Percentiles rank a stretch among this genome's conserved stretches.
Evolutionary conservation across 352 stramenopile species (phyloP).

Genomic region (Phytophthora nicotianae): DNA sequence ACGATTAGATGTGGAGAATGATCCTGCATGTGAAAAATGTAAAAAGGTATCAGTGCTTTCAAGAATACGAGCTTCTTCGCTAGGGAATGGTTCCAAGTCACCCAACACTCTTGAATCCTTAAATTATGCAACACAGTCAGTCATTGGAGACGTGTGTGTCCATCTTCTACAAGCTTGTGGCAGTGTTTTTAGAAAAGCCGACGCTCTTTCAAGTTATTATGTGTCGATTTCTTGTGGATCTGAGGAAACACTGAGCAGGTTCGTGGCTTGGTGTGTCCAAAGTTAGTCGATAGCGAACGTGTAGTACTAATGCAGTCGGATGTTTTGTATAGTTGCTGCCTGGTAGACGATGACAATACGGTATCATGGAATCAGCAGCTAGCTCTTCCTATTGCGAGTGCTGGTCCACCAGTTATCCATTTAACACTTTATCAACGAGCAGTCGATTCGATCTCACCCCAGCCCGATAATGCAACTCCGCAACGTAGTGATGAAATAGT

Average conservation of each 20-base stretch:
- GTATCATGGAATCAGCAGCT: constrained; percentile 49
- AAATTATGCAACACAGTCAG: not conserved
- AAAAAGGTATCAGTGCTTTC: constrained; percentile 4
- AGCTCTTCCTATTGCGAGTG: constrained; percentile 18
- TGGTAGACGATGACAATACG: constrained; percentile 3
- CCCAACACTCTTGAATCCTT: not conserved
- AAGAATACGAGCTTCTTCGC: constrained; percentile 19
- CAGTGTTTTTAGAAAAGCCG: constrained; percentile 16
- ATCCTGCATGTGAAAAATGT: not conserved
- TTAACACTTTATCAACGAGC: constrained; percentile 26
- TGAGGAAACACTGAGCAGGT: constrained; percentile 21
- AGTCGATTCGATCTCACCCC: not conserved
- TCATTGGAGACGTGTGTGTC: constrained; percentile 34
- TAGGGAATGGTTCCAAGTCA: not conserved
- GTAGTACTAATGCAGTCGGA: not conserved
- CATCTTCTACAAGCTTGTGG: constrained; percentile 35
- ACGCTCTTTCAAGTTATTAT: constrained; percentile 19
- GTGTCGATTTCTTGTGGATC: constrained; percentile 14
- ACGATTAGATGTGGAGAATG: not conserved
- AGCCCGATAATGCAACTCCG: not conserved
- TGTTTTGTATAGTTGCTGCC: constrained; percentile 15
- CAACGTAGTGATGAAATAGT: constrained; percentile 12
- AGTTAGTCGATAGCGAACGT: not conserved
- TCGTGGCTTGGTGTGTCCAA: not conserved
- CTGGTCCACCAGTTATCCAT: constrained; percentile 24